Evolutionary conservation across 78 protist species (phyloP), one percentile per base, ranked within the genome.

Genomic region (Guillardia theta): DNA sequence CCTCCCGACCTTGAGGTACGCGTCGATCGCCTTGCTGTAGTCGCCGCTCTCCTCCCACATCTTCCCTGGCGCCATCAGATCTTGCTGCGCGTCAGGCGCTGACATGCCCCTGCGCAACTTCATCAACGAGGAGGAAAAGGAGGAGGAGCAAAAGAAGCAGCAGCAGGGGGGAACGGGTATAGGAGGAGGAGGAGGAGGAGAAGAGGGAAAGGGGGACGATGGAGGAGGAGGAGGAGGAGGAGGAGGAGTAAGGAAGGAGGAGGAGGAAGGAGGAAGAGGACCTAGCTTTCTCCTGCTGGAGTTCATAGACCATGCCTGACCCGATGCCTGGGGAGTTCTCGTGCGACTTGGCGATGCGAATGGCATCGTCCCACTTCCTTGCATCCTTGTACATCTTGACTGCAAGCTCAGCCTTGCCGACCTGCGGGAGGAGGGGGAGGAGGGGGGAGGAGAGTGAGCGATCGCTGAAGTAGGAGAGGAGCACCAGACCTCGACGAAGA

Each of bases 401-500:
- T 22, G 96, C 95, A 24, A 83, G 48, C 94, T 96, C 97, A 18
- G 97, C 97, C 88, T 92, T 88, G 47, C 95, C 64, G 18, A 96
- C 98, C n/a, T 94, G 93, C 37, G 96, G 70, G 94, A 48, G n/a
- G n/a, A n/a, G n/a, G n/a, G n/a, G n/a, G n/a, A n/a, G n/a, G n/a
- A n/a, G n/a, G 22, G 98, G 83, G 54, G 41, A 19, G 22, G 83
- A 70, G 22, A 19, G 83, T 24, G n/a, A n/a, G n/a, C n/a, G n/a
- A 21, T 12, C 64, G 64, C 33, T 53, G 64, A 53, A 18, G 64
- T 21, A 18, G 12, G 64, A n/a, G n/a, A n/a, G n/a, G n/a, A n/a
- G 80, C 80, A 21, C 62, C 18, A 53, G 62, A 53, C 62, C 62
- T 53, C 62, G 12, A 53, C 18, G 62, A 53, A 53, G 62, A 53